phyloP scores from a whole-genome alignment of 169 alveolate genomes.

The Plasmodium reichenowi region DNA sequence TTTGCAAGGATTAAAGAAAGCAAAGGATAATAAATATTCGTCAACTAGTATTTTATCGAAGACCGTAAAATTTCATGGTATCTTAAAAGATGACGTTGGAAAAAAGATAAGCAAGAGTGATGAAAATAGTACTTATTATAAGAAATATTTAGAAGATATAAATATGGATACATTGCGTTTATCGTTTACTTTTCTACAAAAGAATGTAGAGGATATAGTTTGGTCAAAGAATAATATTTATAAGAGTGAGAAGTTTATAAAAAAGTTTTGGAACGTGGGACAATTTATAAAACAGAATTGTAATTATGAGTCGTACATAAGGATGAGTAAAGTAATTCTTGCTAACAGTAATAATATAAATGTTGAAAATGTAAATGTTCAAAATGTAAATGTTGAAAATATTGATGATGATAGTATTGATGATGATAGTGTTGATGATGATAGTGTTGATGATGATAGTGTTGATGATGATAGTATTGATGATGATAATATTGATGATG shows the following conservation, averaged over 20 bases:
- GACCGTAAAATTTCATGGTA: conserved; percentile 39
- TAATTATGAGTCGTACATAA: conserved; percentile 2
- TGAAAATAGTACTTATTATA: conserved; percentile 19
- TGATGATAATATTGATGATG: neutral
- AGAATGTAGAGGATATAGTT: conserved; percentile 32
- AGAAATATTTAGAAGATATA: conserved; percentile 5
- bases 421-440: too few species aligned
- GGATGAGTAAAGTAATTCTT: neutral
- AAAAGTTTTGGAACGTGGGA: conserved; percentile 47
- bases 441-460: too few species aligned
- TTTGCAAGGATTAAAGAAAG: neutral
- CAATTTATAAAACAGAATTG: conserved; percentile 30
- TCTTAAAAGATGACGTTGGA: conserved; percentile 32
- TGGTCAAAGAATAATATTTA: conserved; percentile 5
- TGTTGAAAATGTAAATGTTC: too few species aligned
- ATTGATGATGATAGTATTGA: too few species aligned
- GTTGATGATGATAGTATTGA: neutral
- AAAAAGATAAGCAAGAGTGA: conserved; percentile 64
- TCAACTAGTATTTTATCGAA: neutral
- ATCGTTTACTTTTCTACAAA: conserved; percentile 31
- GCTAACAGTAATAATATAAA: neutral
- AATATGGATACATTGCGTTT: conserved; percentile 23
- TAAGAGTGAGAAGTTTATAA: conserved; percentile 36
- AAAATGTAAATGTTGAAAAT: too few species aligned
- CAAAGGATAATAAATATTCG: neutral